Evolutionary conservation across 257 asterid genomes (phyloP), one percentile per base, ranked within the genome.

Genomic region (Agastache rugosa): DNA sequence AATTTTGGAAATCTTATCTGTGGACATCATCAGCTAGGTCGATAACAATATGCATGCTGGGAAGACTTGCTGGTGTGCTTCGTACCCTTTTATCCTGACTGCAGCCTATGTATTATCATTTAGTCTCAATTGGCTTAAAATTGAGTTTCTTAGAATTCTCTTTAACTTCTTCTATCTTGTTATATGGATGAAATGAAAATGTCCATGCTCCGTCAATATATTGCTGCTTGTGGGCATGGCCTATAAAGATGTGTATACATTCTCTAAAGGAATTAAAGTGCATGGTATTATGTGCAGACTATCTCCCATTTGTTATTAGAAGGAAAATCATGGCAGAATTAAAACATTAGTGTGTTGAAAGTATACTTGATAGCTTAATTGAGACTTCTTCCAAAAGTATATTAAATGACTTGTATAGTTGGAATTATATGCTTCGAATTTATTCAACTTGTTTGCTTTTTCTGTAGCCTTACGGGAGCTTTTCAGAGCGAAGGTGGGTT

Each of bases 401-500:
- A 22, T 48, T 41, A 50, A 42, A 22, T 51, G 17, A 51, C 69
- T 64, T 17, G 41, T 58, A 16, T 71, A 68, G 15, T 64, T 74
- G 50, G 63, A 23, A 67, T 76, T 48, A 27, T 65, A 66, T 31
- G 9, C 76, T 75, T 71, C 47, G 27, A 62, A 23, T 74, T 75
- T 56, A 73, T 73, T 17, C 66, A 69, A n/a, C 53, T 61, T 70
- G 76, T 45, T 64, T 78, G 61, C 47, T 76, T 58, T 78, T 55
- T 59, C 76, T 85, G 84, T 82, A 94, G 99, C 98, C 59, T 83
- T 94, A 71, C 75, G 96, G 81, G 99, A 95, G 87, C 81, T 95
- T 78, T 95, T 92, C 77, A 90, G 90, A 78, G 90, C 92, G 71
- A 95, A 89, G 81, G 48, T 77, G 77, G 93, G 88, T 78, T 75